Evolutionary conservation across 192 early-diverging fungal species (phyloP), one percentile per base, ranked within the genome.

Genomic region (Obelidium mucronatum): DNA sequence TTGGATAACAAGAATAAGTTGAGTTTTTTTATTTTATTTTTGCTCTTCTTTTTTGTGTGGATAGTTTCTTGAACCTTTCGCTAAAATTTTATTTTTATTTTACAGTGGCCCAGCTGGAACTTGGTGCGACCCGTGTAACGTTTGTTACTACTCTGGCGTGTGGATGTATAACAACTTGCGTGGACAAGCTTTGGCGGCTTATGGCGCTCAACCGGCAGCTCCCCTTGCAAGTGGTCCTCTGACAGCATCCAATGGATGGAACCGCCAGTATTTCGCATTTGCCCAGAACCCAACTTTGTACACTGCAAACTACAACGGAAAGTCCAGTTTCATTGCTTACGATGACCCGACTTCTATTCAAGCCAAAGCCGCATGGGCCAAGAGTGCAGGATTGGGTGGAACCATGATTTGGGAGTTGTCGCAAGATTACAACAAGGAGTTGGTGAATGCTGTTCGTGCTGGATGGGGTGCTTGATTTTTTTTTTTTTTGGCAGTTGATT

Each of bases 301-400:
- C 59, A 15, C 15, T 65, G 19, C 63, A 39, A 39, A 19, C 37
- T 53, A 90, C 91, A 90, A 90, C 67, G 81, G 88, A 11, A 66
- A 82, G 42, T 80, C 85, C 4, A 65, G 22, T 22, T 94, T 89
- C 64, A 86, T 94, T 52, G 91, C 92, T 8, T 94, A 94, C 69
- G 93, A 94, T 65, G 93, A 94, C 70, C 80, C 85, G 30, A 73
- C 81, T 40, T 92, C 91, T 1, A 39, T 94, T 6, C 76, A 77
- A 4, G 71, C 80, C 51, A 94, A 94, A 73, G 84, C 91, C 4
- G 81, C 87, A 2, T 82, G 85, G 79, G 87, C 86, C 26, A 73
- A 78, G 19, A 64, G 69, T 0, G 81, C 85, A 52, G 63, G 63
- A 39, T 39, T 65, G 19, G 63, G 22, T 1, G 63, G 63, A 15